Evolutionary conservation across 1,139 yeast genomes (phyloP).

Genomic region (Casaregolazyma suthepensis): DNA sequence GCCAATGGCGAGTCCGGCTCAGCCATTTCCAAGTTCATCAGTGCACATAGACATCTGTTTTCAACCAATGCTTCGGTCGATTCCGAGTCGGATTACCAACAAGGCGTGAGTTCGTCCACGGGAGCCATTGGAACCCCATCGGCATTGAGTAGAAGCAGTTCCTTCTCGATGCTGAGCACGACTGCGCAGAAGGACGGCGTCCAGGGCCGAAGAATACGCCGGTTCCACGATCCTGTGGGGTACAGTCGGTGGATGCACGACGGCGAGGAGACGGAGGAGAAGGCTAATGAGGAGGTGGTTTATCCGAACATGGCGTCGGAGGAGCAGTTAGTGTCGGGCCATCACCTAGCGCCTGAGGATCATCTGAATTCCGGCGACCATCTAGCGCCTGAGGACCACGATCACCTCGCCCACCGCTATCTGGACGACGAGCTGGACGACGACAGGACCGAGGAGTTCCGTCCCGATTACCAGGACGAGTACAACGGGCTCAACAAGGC

Average conservation of each 20-base stretch:
- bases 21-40: neutral
- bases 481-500: too few relatives aligned
- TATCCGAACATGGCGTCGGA: neutral
- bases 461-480: neutral
- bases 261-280: slow-evolving; percentile 3
- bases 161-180: slow-evolving; percentile 59
- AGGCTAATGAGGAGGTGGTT: slow-evolving; percentile 2
- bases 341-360: neutral
- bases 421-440: slow-evolving; percentile 2
- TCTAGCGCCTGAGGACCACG: neutral
- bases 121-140: slow-evolving; percentile 27
- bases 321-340: too few relatives aligned
- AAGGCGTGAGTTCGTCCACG: slow-evolving; percentile 7
- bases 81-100: slow-evolving; percentile 32
- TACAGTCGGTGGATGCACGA: slow-evolving; percentile 21
- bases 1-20: neutral
- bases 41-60: slow-evolving; percentile 11
- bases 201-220: slow-evolving; percentile 54
- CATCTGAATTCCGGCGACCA: too few relatives aligned
- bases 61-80: slow-evolving; percentile 30
- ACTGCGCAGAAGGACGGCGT: slow-evolving; percentile 71
- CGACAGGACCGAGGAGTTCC: neutral
- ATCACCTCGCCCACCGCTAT: neutral
- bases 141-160: slow-evolving; percentile 56
- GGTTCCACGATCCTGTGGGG: slow-evolving; percentile 38